phyloP scores from a whole-genome alignment of 257 asterid genomes.

The Gardenia jasminoides region DNA sequence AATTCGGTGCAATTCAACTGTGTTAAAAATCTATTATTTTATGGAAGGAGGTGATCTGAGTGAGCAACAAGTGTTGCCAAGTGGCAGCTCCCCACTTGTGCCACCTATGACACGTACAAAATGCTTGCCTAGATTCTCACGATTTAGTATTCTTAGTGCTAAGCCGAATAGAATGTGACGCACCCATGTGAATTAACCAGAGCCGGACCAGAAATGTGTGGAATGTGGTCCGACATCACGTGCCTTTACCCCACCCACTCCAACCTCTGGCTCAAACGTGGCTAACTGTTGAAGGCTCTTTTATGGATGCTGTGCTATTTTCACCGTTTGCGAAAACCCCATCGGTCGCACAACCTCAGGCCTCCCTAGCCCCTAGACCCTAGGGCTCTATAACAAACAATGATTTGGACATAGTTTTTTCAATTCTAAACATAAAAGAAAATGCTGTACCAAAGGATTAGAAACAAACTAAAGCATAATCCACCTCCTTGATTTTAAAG shows the following conservation, averaged over 20 bases:
- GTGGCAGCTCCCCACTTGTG: constrained; percentile 18
- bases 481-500: too few species aligned
- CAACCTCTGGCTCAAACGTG: neutral
- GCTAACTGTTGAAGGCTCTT: neutral
- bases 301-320: neutral
- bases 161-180: neutral
- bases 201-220: neutral
- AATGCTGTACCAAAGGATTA: too few species aligned
- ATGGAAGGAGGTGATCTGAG: neutral
- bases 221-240: neutral
- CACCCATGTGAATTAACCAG: constrained; percentile 9
- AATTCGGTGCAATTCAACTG: too few species aligned
- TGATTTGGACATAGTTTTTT: too few species aligned
- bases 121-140: constrained; percentile 7
- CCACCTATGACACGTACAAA: neutral
- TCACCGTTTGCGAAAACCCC: neutral
- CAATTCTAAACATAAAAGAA: too few species aligned
- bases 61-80: neutral
- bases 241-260: neutral
- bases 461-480: too few species aligned
- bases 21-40: too few species aligned
- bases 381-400: too few species aligned
- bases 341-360: neutral
- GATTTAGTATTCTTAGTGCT: neutral
- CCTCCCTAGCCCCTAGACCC: neutral